A percentile compares a stretch with the other conserved stretches of the same genome.
Conservation (phyloP, 805 yeast genomes). For the Ogataea zsoltii region DNA sequence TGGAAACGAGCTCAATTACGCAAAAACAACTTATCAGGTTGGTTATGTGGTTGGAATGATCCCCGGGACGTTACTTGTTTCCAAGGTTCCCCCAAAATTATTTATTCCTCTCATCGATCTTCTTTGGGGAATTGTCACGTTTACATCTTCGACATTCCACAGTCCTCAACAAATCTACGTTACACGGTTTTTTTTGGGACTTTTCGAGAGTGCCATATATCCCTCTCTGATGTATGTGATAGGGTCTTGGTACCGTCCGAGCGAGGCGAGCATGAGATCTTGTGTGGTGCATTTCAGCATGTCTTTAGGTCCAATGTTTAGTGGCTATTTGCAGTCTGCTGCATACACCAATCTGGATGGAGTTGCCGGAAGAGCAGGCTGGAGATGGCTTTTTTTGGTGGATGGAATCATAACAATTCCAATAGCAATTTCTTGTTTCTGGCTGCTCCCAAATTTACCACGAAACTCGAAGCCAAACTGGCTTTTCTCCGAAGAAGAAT, state of each 20-base stretch:
- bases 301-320: slow-evolving; percentile 34
- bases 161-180: slow-evolving; percentile 53
- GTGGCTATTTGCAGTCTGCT: slow-evolving; percentile 60
- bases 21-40: neutral
- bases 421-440: slow-evolving; percentile 25
- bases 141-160: slow-evolving; percentile 50
- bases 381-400: slow-evolving; percentile 70
- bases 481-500: slow-evolving; percentile 18
- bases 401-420: slow-evolving; percentile 58
- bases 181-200: slow-evolving; percentile 61
- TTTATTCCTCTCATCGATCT: slow-evolving; percentile 45
- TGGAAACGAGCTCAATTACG: slow-evolving; percentile 3
- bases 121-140: slow-evolving; percentile 64
- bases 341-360: slow-evolving; percentile 48
- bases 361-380: slow-evolving; percentile 50
- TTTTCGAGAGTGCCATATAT: slow-evolving; percentile 57
- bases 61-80: slow-evolving; percentile 50
- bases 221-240: slow-evolving; percentile 41
- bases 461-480: slow-evolving; percentile 28
- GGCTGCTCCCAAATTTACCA: slow-evolving; percentile 25
- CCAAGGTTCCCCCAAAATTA: slow-evolving; percentile 5
- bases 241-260: slow-evolving; percentile 45
- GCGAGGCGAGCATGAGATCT: slow-evolving; percentile 35
- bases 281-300: neutral
- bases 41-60: slow-evolving; percentile 61